phyloP scores from a whole-genome alignment of 345 rosid species.

The Ceriops decandra region DNA sequence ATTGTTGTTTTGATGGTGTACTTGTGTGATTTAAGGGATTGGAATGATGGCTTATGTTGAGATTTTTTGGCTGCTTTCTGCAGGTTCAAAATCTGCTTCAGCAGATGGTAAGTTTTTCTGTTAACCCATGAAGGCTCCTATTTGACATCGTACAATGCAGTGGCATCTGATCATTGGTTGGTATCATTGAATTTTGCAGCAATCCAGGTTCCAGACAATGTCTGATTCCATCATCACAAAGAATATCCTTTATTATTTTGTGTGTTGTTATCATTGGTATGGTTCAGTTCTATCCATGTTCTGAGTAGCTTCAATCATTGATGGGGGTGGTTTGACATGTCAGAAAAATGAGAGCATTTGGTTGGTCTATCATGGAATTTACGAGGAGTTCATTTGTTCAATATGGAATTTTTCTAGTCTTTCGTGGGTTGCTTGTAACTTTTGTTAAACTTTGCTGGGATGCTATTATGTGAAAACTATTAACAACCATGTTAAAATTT shows the following conservation, averaged over 20 bases:
- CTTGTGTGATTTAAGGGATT: constrained; percentile 10
- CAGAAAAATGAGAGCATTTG: constrained; percentile 3
- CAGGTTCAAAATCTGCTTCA: constrained; percentile 71
- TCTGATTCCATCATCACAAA: constrained; percentile 81
- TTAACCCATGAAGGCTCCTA: neutral
- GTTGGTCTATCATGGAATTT: neutral
- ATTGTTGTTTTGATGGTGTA: neutral
- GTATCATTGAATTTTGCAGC: constrained; percentile 50
- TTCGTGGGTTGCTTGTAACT: neutral
- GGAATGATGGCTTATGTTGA: constrained; percentile 6
- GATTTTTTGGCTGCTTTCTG: neutral
- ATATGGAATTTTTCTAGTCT: constrained; percentile 1
- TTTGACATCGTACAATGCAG: neutral
- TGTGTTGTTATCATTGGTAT: neutral
- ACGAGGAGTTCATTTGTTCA: neutral
- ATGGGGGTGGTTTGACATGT: neutral
- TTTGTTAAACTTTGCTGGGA: neutral
- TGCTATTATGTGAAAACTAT: neutral
- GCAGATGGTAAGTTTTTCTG: constrained; percentile 58
- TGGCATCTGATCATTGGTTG: neutral
- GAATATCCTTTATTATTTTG: constrained; percentile 34
- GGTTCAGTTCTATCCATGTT: neutral
- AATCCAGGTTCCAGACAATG: constrained; percentile 89
- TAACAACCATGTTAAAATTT: too few relatives aligned
- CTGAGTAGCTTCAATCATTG: neutral